phyloP scores from a whole-genome alignment of 345 rosid genomes.

The Melaleuca alternifolia region DNA sequence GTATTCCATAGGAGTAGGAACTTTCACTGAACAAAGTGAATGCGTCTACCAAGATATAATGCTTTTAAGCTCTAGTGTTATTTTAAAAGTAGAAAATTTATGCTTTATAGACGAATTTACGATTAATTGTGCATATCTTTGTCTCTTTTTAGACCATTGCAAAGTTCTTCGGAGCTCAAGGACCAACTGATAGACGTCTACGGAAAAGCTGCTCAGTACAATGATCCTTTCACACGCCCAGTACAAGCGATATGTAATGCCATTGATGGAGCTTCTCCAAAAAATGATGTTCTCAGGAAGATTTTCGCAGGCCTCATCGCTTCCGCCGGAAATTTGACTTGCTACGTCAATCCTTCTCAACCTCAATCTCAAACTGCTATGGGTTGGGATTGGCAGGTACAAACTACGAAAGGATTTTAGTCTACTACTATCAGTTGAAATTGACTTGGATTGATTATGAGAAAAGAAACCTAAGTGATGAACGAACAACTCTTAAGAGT shows the following conservation, averaged over 20 bases:
- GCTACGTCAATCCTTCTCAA: background rate
- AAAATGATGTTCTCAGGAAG: background rate
- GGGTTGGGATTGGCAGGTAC: background rate
- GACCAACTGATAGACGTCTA: background rate
- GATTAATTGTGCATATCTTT: background rate
- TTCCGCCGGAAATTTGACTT: background rate
- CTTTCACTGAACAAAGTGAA: too few species aligned
- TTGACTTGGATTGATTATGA: background rate
- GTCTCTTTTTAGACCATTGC: background rate
- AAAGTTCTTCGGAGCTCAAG: background rate
- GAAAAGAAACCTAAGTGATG: too few species aligned
- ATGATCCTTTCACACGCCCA: background rate
- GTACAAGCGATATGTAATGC: background rate
- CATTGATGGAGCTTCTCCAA: background rate
- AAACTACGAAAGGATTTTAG: background rate
- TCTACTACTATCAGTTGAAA: background rate
- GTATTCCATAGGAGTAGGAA: too few species aligned
- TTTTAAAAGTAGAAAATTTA: background rate
- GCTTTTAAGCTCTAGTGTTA: background rate
- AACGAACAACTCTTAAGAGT: too few species aligned
- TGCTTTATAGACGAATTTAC: background rate
- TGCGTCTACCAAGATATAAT: background rate
- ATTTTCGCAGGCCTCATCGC: background rate
- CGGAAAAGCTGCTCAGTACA: fast-evolving
- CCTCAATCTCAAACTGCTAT: background rate